Evolutionary conservation across 768 basidiomycete species (phyloP).

Genomic region (Agrocybe chaxingu): DNA sequence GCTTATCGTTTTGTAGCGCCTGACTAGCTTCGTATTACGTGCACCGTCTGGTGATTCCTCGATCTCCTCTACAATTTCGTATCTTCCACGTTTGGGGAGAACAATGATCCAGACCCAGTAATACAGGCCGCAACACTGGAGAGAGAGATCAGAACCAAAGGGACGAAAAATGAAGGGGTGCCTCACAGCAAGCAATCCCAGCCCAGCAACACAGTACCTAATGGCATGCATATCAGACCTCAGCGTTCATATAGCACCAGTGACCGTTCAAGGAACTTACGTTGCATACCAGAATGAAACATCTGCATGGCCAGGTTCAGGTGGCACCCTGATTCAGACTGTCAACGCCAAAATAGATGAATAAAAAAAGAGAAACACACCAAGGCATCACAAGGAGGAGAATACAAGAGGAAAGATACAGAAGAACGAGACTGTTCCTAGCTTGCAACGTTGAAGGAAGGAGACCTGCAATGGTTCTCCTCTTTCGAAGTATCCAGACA

Average conservation of each 20-base stretch:
- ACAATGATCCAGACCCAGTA: slow-evolving; percentile 42
- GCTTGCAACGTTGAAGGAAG: slow-evolving; percentile 24
- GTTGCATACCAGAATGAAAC: slow-evolving; percentile 39
- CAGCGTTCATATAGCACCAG: neutral
- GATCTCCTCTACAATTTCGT: slow-evolving; percentile 45
- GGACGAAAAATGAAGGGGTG: neutral
- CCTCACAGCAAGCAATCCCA: slow-evolving; percentile 24
- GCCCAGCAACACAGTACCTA: slow-evolving; percentile 29
- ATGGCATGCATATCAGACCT: neutral
- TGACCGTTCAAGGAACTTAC: slow-evolving; percentile 16
- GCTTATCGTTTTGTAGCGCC: slow-evolving; percentile 23
- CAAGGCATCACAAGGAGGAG: slow-evolving; percentile 31
- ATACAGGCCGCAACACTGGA: slow-evolving; percentile 30
- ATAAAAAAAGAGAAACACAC: slow-evolving; percentile 7
- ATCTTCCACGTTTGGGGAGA: slow-evolving; percentile 40
- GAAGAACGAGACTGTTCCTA: slow-evolving; percentile 17
- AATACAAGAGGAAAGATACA: slow-evolving; percentile 25
- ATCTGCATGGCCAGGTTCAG: slow-evolving; percentile 31
- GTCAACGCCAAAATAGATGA: neutral
- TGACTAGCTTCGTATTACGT: slow-evolving; percentile 28
- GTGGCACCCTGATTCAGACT: slow-evolving; percentile 26
- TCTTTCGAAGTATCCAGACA: slow-evolving; percentile 27
- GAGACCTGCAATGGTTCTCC: slow-evolving; percentile 17
- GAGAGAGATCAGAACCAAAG: neutral
- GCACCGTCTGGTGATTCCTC: slow-evolving; percentile 35